phyloP scores from a whole-genome alignment of 2,329 filamentous ascomycete species.

The Aspergillus fumigatiaffinis region DNA sequence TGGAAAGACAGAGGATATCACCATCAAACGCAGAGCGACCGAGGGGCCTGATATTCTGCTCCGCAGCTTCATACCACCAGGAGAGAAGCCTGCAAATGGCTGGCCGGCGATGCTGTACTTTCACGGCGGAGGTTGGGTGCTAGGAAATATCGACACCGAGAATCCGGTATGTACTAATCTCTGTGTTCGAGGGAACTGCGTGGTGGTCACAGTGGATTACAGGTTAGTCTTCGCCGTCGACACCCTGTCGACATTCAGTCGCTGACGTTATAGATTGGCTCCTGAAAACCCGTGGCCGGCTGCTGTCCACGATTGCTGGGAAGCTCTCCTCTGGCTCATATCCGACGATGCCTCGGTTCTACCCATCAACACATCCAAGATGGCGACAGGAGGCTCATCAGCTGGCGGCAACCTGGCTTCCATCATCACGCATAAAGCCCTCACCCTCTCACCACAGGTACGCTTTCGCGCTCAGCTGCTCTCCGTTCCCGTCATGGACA shows the following conservation, averaged over 20 bases:
- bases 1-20: slow-evolving; percentile 44
- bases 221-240: slow-evolving; percentile 35
- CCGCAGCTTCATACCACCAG: slow-evolving; percentile 50
- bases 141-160: slow-evolving; percentile 57
- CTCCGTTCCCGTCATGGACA: slow-evolving; percentile 57
- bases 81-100: slow-evolving; percentile 41
- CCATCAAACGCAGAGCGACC: slow-evolving; percentile 42
- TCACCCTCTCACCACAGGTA: slow-evolving; percentile 35
- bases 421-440: slow-evolving; percentile 51
- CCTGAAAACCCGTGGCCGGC: slow-evolving; percentile 56
- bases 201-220: slow-evolving; percentile 56
- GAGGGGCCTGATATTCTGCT: slow-evolving; percentile 48
- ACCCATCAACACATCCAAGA: slow-evolving; percentile 41
- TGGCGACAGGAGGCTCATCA: slow-evolving; percentile 50
- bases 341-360: slow-evolving; percentile 34
- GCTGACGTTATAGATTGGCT: slow-evolving; percentile 42
- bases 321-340: slow-evolving; percentile 50
- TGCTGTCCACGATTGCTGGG: slow-evolving; percentile 56
- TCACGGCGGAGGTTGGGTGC: slow-evolving; percentile 58
- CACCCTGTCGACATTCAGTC: neutral
- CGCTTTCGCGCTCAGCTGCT: slow-evolving; percentile 50
- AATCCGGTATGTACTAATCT: slow-evolving; percentile 56
- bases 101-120: slow-evolving; percentile 57
- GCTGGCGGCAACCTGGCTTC: slow-evolving; percentile 52
- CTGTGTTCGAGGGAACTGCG: slow-evolving; percentile 47